phyloP scores from a whole-genome alignment of 768 basidiomycete genomes.

The Lactarius sp. region DNA sequence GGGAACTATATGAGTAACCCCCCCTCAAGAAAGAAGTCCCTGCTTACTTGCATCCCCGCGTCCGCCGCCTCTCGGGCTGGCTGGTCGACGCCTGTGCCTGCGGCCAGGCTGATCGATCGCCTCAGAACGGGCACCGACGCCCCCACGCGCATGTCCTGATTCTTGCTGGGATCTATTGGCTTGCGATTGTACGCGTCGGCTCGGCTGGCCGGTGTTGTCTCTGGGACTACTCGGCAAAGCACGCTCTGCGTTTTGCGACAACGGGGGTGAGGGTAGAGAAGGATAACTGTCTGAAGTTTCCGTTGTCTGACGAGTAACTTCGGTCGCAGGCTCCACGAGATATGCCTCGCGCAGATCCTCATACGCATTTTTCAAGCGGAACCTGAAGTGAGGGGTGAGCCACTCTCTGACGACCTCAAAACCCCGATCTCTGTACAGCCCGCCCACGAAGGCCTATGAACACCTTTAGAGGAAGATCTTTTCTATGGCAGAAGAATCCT shows the following conservation, averaged over 20 bases:
- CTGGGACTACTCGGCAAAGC: not conserved
- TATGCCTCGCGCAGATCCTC: not conserved
- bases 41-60: not conserved
- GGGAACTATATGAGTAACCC: not conserved
- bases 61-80: not conserved
- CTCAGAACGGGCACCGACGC: not conserved
- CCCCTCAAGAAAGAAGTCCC: not conserved
- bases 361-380: conserved; percentile 5
- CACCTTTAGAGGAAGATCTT: not conserved
- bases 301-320: not conserved
- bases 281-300: not conserved
- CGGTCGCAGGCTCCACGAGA: not conserved
- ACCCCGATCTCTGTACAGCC: conserved; percentile 15
- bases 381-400: conserved; percentile 4
- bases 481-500: not conserved
- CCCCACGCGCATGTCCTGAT: not conserved
- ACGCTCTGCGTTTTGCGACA: not conserved
- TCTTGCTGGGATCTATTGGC: not conserved
- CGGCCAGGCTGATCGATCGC: not conserved
- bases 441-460: conserved; percentile 19
- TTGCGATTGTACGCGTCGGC: not conserved
- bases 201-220: not conserved
- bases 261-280: not conserved
- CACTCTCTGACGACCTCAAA: conserved; percentile 3
- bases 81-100: not conserved